Evolutionary conservation across 768 basidiomycete genomes (phyloP), one percentile per base, ranked within the genome.

Genomic region (Macrolepiota fuliginosa): DNA sequence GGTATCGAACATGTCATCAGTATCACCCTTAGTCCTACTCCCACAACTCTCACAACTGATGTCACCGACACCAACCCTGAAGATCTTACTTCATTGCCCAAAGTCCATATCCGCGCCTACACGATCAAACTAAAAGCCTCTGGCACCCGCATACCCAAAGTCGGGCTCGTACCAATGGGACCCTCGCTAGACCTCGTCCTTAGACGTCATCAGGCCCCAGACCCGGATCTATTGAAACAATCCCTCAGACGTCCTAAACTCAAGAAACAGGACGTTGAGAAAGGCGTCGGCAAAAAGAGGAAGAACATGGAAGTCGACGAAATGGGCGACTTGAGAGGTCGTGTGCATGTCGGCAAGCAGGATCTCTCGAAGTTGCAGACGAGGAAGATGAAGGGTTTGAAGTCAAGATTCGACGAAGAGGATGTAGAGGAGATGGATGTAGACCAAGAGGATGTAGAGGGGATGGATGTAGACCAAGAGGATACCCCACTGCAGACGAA

Each of bases 241-340:
- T 92, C 96, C 12, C 82, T 93, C 81, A 90, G 79, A 71, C 81
- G 88, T 62, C 91, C 92, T 15, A 97, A 96, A 79, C 67, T 98
- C 64, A 91, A 90, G 78, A 95, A 96, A 80, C 83, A 81, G 62
- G 92, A 95, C 37, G 76, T 96, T 51, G 93, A 92, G 76, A 87
- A 83, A 71, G 94, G 94, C 0, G 70, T 94, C 10, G 94, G 92
- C n/a, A 92, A 92, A 82, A 92, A 91, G 82, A 85, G 82, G 75
- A 96, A 94, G 85, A 99, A 99, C 71, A 71, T 94, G 74, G 94
- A 94, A 78, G 92, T 94, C 68, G 96, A 99, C 79, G 94, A 92
- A 74, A 97, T 98, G 96, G 97, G 97, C 60, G 93, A 99, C 72
- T 73, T 95, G 75, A 84, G 96, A 68, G 97, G 96, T 47, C 82